Evolutionary conservation across 2,329 filamentous ascomycete species (phyloP).

Genomic region (Orbilia javanica): DNA sequence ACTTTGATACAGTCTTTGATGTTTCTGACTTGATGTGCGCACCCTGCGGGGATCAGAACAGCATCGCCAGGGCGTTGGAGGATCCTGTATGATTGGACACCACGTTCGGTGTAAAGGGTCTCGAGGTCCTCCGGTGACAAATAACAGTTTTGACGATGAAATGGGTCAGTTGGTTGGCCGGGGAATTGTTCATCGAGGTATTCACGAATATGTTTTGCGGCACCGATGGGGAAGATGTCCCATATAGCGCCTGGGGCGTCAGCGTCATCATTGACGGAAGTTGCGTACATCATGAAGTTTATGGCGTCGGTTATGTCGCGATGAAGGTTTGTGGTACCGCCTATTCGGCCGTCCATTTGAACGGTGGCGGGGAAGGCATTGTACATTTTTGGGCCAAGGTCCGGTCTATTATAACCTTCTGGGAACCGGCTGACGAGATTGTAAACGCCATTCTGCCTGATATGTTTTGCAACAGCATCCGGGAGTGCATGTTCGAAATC

Average conservation of each 20-base stretch:
- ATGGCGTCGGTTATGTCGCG: conserved; percentile 63
- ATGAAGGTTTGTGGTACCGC: conserved; percentile 63
- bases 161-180: conserved; percentile 59
- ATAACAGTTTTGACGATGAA: conserved; percentile 62
- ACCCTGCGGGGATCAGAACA: conserved; percentile 62
- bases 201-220: conserved; percentile 56
- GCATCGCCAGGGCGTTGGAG: conserved; percentile 62
- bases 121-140: conserved; percentile 60
- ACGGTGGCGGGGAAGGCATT: conserved; percentile 61
- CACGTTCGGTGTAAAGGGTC: conserved; percentile 45
- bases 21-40: conserved; percentile 63
- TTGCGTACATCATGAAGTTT: conserved; percentile 62
- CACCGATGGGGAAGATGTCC: conserved; percentile 62
- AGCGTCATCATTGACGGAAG: conserved; percentile 29
- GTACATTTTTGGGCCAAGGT: conserved; percentile 63
- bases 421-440: conserved; percentile 61
- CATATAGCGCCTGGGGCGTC: conserved; percentile 61
- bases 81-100: conserved; percentile 60
- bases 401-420: conserved; percentile 59
- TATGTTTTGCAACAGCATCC: conserved; percentile 59
- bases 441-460: conserved; percentile 59
- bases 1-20: conserved; percentile 62
- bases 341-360: conserved; percentile 50
- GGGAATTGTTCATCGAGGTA: conserved; percentile 60
- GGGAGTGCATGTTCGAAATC: conserved; percentile 62